Evolutionary conservation across 257 asterid species (phyloP), one percentile per base, ranked within the genome.

Genomic region (Jacaranda copaia): DNA sequence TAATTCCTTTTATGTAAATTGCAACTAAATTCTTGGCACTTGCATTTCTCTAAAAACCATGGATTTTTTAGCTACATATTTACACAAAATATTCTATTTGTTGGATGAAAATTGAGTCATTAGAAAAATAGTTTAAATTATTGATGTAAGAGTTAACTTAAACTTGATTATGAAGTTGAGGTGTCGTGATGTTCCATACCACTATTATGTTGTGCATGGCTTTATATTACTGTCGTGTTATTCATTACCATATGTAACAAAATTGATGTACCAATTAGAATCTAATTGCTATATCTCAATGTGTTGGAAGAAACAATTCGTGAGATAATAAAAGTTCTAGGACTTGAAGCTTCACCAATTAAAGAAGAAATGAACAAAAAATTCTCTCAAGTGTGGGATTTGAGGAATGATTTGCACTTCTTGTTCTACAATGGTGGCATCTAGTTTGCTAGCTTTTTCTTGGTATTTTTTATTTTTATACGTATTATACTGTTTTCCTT

Each of bases 321-420:
- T 0, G 90, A 89, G 70, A 79, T 85, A 3, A 86, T 86, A 7
- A 89, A 89, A 64, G 94, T 87, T 67, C 93, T 81, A 8, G 93
- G 91, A 19, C 89, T 89, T 66, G 66, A 87, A 71, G 91, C 91
- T 7, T 64, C 56, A 5, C 35, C 87, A 57, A 70, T 83, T 3
- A n/a, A 81, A 57, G 88, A 86, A 56, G 91, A 84, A 12, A 42
- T 65, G 11, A 74, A 45, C 4, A 79, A 85, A 65, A 80, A 65
- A 70, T 35, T 75, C 13, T 70, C 83, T 3, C 86, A 79, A 79
- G 62, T 83, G 6, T 87, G 96, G 84, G 49, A 73, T 88, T 57
- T 84, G 51, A 70, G 89, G 86, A 36, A 83, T 90, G 82, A 83
- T 83, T 66, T 90, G 93, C 73, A 72, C 86, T 36, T 88, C 92